Conservation (phyloP, 768 basidiomycete species). For the Udeniomyces megalosporus region DNA sequence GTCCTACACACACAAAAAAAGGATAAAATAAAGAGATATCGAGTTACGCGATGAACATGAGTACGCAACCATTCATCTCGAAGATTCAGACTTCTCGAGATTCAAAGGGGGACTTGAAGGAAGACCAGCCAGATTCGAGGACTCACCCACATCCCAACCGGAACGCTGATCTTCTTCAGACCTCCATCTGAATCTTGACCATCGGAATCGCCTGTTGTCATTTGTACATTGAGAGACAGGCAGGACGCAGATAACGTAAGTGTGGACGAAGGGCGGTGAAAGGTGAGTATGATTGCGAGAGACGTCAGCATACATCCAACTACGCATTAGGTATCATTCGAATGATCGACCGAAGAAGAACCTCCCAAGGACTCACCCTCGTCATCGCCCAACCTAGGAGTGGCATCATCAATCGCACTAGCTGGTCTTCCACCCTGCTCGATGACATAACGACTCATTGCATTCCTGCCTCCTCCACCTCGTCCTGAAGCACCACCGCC, state of each 20-base stretch:
- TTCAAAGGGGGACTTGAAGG: neutral
- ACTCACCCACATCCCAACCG: conserved; percentile 93
- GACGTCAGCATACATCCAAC: neutral
- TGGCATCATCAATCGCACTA: neutral
- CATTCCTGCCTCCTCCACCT: neutral
- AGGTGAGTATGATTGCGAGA: neutral
- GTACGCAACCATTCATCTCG: no score
- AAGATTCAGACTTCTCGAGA: neutral
- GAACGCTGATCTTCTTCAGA: conserved; percentile 34
- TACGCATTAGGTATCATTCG: no score
- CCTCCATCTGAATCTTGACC: conserved; percentile 32
- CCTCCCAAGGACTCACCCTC: neutral
- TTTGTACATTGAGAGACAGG: no score
- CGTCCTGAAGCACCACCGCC: conserved; percentile 1
- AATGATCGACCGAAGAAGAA: no score
- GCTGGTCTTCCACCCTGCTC: conserved; percentile 1
- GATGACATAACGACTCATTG: neutral
- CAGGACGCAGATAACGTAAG: neutral
- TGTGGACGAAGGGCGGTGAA: neutral
- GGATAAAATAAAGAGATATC: no score
- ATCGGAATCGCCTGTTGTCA: conserved; percentile 29
- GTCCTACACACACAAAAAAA: conserved; percentile 51
- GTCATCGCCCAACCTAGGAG: neutral
- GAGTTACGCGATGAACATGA: no score
- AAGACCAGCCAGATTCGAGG: neutral